Conservation (phyloP, 1,139 yeast genomes). For the Meyerozyma sp. region DNA sequence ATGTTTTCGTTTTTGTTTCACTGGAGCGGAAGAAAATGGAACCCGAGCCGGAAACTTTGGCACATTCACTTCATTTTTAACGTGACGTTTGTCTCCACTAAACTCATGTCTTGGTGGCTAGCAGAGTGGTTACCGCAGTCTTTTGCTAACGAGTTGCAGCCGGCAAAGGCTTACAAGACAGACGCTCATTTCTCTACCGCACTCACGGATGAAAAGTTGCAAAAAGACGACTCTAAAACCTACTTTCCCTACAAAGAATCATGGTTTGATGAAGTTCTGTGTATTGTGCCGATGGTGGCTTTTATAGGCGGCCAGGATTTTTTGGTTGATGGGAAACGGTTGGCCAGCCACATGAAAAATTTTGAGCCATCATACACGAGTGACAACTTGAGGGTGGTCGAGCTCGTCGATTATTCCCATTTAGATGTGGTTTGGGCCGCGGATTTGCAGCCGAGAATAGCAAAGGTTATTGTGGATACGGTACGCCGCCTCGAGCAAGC, state of each 20-base stretch:
- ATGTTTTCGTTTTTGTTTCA: conserved; percentile 83
- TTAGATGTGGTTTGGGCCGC: conserved; percentile 56
- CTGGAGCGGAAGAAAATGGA: conserved; percentile 82
- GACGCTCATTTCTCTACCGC: conserved; percentile 20
- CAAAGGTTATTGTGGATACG: conserved; percentile 9
- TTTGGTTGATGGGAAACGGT: conserved; percentile 60
- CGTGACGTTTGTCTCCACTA: conserved; percentile 77
- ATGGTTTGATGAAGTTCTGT: conserved; percentile 50
- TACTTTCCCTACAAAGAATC: conserved; percentile 43
- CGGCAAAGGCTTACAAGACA: conserved; percentile 24
- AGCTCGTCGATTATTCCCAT: conserved; percentile 47
- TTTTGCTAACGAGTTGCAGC: conserved; percentile 34
- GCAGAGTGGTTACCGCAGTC: conserved; percentile 41
- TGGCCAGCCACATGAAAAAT: conserved; percentile 46
- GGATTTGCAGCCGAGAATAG: conserved; percentile 24
- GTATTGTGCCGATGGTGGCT: conserved; percentile 48
- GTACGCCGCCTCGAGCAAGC: background rate
- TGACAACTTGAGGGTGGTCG: conserved; percentile 29
- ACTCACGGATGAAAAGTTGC: conserved; percentile 1
- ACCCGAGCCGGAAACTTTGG: conserved; percentile 49
- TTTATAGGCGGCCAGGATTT: conserved; percentile 61
- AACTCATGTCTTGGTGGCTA: conserved; percentile 89
- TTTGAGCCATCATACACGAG: conserved; percentile 42
- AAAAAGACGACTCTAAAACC: conserved; percentile 42
- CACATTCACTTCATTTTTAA: conserved; percentile 76